Conservation (phyloP, 345 rosid genomes). For the Capsella bursapastoris region DNA sequence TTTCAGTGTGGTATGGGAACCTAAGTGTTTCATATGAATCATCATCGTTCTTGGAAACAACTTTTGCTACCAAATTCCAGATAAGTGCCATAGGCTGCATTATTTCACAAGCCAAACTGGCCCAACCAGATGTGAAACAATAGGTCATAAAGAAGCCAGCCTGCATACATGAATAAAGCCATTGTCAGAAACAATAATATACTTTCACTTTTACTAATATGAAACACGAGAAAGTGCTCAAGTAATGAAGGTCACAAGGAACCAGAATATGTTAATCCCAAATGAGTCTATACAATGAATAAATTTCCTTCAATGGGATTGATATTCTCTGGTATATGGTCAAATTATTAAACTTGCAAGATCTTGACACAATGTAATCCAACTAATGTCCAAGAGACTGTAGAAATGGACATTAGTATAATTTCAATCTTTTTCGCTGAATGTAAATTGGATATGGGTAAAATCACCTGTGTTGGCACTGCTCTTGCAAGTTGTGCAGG, state of each 20-base stretch:
- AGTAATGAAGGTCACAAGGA: constrained; percentile 12
- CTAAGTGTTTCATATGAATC: constrained; percentile 51
- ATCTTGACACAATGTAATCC: constrained; percentile 10
- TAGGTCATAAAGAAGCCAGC: constrained; percentile 94
- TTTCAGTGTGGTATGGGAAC: constrained; percentile 88
- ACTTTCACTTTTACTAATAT: background rate
- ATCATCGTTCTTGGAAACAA: constrained; percentile 49
- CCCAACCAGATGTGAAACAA: constrained; percentile 88
- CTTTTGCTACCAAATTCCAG: constrained; percentile 55
- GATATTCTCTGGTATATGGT: background rate
- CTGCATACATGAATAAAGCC: constrained; percentile 52
- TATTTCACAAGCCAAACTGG: constrained; percentile 75
- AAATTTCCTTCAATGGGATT: background rate
- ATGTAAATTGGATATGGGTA: constrained; percentile 10
- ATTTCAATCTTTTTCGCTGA: background rate
- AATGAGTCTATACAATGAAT: background rate
- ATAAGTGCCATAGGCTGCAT: constrained; percentile 70
- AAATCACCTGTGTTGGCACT: constrained; percentile 76
- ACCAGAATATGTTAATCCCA: background rate
- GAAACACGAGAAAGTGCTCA: background rate
- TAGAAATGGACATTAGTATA: background rate
- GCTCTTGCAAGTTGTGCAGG: constrained; percentile 78
- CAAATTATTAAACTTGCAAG: background rate
- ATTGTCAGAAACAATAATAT: constrained; percentile 27
- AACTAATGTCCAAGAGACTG: constrained; percentile 2